These are phyloP conservation scores for Trichoderma aggressivum DNA, from an alignment of 2,329 filamentous ascomycete genomes.

Conservation along the genomic window DNA sequence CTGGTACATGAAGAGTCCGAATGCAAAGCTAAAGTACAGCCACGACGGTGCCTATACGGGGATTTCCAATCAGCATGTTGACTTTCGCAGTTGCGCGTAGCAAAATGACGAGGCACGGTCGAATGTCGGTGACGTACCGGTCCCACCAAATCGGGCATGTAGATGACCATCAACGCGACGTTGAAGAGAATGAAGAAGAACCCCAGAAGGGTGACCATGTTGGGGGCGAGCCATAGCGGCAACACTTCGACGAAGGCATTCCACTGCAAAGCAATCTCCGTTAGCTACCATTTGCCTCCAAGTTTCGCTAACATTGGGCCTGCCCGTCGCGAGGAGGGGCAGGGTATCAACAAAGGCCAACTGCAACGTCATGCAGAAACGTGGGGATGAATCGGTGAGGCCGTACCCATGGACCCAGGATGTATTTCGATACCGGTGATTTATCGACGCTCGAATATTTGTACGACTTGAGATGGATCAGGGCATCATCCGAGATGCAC, in stretches of 20 bases:
- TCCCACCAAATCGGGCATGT: conserved; percentile 85
- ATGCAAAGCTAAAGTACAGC: conserved; percentile 93
- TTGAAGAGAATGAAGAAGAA: conserved; percentile 93
- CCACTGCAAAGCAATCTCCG: conserved; percentile 61
- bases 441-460: conserved; percentile 98
- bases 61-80: background rate
- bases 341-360: background rate
- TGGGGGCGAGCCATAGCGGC: conserved; percentile 94
- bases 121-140: conserved; percentile 57
- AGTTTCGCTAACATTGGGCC: background rate
- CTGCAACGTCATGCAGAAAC: conserved; percentile 6
- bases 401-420: conserved; percentile 90
- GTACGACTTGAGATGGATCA: conserved; percentile 89
- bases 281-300: conserved; percentile 15
- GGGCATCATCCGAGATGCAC: conserved; percentile 83
- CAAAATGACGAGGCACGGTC: background rate
- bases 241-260: conserved; percentile 90
- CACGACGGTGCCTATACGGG: conserved; percentile 69
- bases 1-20: conserved; percentile 97
- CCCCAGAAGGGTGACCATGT: conserved; percentile 93
- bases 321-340: background rate
- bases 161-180: conserved; percentile 68
- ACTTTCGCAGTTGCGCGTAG: background rate
- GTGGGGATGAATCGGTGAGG: background rate
- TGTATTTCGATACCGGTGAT: conserved; percentile 87